These are phyloP conservation scores for Trametes villosa DNA, from an alignment of 768 basidiomycete species.

Conservation along the genomic window DNA sequence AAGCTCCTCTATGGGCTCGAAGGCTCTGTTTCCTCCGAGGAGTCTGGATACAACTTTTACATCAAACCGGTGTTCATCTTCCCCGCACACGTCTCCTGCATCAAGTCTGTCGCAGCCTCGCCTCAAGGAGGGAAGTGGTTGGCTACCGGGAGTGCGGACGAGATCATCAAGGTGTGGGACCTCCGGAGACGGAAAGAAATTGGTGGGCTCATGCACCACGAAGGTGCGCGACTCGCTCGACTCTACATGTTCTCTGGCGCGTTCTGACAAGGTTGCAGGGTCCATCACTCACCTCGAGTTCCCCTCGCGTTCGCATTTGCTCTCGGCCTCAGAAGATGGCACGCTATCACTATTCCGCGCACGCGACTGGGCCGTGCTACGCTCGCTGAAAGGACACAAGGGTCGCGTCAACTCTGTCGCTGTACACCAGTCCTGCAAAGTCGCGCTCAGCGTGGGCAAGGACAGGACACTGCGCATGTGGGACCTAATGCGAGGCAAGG, in stretches of 20 bases:
- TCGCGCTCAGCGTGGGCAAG: conserved; percentile 89
- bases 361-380: conserved; percentile 91
- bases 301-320: conserved; percentile 85
- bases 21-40: conserved; percentile 51
- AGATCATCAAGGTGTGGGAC: conserved; percentile 98
- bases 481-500: conserved; percentile 96
- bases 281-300: conserved; percentile 90
- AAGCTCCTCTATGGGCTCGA: conserved; percentile 92
- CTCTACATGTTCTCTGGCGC: neutral
- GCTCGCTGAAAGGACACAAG: conserved; percentile 90
- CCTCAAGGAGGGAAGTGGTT: conserved; percentile 95
- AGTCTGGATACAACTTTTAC: conserved; percentile 39
- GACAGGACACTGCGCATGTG: conserved; percentile 94
- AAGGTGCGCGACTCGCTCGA: conserved; percentile 55
- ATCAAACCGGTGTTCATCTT: conserved; percentile 92
- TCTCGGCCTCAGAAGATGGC: conserved; percentile 93
- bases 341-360: conserved; percentile 89
- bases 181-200: conserved; percentile 89
- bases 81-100: conserved; percentile 92
- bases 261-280: conserved; percentile 50
- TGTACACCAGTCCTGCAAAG: conserved; percentile 91
- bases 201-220: conserved; percentile 92
- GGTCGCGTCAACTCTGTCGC: conserved; percentile 89
- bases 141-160: conserved; percentile 94
- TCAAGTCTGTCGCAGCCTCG: conserved; percentile 88